Base-by-base conservation (phyloP, 805 yeast genomes). In the Teunomyces lycoperdinae region DNA sequence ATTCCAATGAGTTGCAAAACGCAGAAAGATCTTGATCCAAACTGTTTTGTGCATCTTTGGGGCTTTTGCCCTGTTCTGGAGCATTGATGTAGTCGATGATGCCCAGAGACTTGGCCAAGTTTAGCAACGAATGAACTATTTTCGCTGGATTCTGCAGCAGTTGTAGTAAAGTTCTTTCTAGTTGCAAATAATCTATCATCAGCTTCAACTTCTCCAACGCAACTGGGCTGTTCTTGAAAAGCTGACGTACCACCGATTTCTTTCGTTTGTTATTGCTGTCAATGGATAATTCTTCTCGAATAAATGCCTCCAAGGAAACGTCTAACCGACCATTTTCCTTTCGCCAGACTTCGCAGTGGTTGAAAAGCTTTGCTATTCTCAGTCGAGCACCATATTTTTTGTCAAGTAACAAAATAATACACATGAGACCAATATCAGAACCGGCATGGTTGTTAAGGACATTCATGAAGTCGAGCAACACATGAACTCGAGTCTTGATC, bases 401-500 rank as follows among this genome's bases (percentile, higher is more conserved):
- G 47, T 70, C 76, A 10, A 71, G 30, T 6, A 52, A 45, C 29
- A 61, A 43, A 6, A 72, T 42, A 5, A 64, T 39, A 46, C 66
- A 57, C 43, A 72, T 43, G 14, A 71, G 53, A 7, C 67, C 60
- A 46, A 72, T 61, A 34, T 67, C 71, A 17, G 68, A 51, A 8
- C 70, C 69, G 3, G 63, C 46, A 10, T 64, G 67, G n/a, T 61
- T 58, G 9, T 59, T 58, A 3, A 51, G 14, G 63, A 83, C 64
- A 51, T 72, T 76, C 49, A 83, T 55, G 26, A 81, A 64, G 48
- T 81, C 80, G 10, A 84, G 52, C 1, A 84, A 56, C 40, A 75
- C 63, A 27, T 76, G 70, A 0, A 75, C 62, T 41, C 70, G 67
- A 16, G 71, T 73, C 55, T 55, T 71, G 9, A 75, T 54, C 89